A percentile compares a stretch with the other conserved stretches of the same genome.
Conservation (phyloP, 2,329 filamentous ascomycete species). For the Diaporthe vaccinii region DNA sequence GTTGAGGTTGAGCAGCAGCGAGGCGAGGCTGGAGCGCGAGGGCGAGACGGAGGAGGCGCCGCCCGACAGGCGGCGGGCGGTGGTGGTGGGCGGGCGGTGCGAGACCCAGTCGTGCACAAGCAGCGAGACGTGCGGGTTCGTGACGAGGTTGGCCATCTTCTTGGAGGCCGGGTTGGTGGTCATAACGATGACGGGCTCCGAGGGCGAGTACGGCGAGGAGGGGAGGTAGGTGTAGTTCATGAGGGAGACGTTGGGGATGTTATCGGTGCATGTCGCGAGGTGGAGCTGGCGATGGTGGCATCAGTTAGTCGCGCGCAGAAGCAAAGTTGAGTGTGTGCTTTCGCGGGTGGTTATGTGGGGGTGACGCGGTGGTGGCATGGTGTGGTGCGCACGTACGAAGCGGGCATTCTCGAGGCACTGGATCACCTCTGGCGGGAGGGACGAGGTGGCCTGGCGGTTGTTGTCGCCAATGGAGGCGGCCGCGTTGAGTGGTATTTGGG, state of each 20-base stretch:
- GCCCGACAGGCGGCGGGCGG: constrained; percentile 68
- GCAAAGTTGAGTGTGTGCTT: neutral
- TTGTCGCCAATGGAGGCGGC: constrained; percentile 81
- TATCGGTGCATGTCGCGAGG: constrained; percentile 88
- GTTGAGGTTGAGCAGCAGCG: constrained; percentile 90
- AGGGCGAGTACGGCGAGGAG: constrained; percentile 74
- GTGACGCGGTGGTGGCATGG: neutral
- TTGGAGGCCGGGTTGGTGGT: constrained; percentile 86
- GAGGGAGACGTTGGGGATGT: constrained; percentile 90
- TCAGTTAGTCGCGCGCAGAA: neutral
- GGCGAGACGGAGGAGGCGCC: constrained; percentile 65
- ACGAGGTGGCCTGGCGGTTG: constrained; percentile 76
- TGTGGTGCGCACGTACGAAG: constrained; percentile 73
- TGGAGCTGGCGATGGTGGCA: constrained; percentile 75
- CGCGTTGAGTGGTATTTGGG: constrained; percentile 80
- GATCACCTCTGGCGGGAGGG: constrained; percentile 86
- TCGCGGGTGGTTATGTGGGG: constrained; percentile 26
- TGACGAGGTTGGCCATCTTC: constrained; percentile 84
- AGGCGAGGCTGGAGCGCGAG: constrained; percentile 79
- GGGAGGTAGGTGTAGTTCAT: constrained; percentile 99
- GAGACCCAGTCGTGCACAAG: constrained; percentile 99
- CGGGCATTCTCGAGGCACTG: constrained; percentile 94
- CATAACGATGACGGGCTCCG: constrained; percentile 89
- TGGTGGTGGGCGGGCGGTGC: constrained; percentile 84
- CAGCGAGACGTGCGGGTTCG: constrained; percentile 89